Conservation (phyloP, 176 grass and related monocot genomes). For the Luzula sylvatica region DNA sequence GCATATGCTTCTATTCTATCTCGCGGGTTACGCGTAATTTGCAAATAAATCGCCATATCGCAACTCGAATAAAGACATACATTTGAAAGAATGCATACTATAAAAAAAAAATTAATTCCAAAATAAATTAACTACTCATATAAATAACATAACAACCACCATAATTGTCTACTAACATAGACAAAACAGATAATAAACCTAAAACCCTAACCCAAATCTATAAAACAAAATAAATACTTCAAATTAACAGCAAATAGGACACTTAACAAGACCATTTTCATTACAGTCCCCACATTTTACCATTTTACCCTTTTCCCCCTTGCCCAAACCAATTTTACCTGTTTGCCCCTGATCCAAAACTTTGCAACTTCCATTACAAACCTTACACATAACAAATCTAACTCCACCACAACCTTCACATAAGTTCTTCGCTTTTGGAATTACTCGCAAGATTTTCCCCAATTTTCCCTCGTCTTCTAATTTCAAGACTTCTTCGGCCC, state of each 20-base stretch:
- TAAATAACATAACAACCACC: background rate
- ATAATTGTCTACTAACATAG: background rate
- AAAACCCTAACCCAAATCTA: background rate
- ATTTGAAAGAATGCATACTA: too few species aligned
- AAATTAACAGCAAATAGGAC: conserved; percentile 69
- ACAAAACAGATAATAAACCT: background rate
- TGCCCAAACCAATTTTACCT: background rate
- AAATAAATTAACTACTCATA: too few species aligned
- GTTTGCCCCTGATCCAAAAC: conserved; percentile 37
- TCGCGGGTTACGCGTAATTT: too few species aligned
- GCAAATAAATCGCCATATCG: too few species aligned
- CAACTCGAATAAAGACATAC: too few species aligned
- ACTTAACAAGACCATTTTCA: conserved; percentile 88
- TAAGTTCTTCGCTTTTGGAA: conserved; percentile 57
- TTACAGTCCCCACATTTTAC: conserved; percentile 65
- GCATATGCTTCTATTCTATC: too few species aligned
- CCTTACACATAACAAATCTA: conserved; percentile 87
- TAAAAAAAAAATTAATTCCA: too few species aligned
- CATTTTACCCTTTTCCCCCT: conserved; percentile 3
- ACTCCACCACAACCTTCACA: conserved; percentile 81
- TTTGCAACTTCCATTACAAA: conserved; percentile 95
- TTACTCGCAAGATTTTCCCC: conserved; percentile 40
- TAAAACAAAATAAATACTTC: conserved; percentile 2
- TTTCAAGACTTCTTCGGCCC: conserved; percentile 51
- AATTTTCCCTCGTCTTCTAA: conserved; percentile 89